Evolutionary conservation across 345 rosid species (phyloP).

Genomic region (Acer campestre): DNA sequence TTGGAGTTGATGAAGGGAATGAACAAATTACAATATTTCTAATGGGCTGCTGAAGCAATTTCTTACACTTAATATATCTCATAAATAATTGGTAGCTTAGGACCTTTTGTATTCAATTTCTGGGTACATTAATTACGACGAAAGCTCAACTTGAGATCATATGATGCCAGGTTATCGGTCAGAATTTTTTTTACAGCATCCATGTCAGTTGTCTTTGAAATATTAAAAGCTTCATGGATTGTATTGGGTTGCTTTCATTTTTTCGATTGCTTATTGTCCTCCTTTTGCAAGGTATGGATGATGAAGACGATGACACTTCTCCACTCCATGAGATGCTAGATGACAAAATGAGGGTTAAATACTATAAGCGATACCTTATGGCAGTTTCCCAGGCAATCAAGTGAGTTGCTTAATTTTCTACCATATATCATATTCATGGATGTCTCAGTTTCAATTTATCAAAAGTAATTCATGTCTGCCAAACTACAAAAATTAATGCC

Average conservation of each 20-base stretch:
- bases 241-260: conserved; percentile 1
- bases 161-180: background rate
- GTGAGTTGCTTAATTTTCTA: conserved; percentile 40
- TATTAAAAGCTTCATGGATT: background rate
- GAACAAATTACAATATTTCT: background rate
- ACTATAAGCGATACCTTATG: conserved; percentile 70
- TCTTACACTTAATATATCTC: no score
- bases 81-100: background rate
- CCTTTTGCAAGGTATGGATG: conserved; percentile 79
- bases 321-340: conserved; percentile 81
- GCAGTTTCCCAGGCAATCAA: conserved; percentile 70
- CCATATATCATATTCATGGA: background rate
- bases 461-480: background rate
- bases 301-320: conserved; percentile 59
- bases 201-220: background rate
- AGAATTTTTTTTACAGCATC: background rate
- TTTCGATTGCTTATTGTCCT: background rate
- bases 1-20: background rate
- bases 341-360: conserved; percentile 72
- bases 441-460: background rate
- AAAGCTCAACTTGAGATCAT: background rate
- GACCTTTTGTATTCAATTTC: background rate
- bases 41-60: background rate
- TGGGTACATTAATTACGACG: background rate
- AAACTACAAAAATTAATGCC: background rate